phyloP scores from a whole-genome alignment of 1,139 yeast genomes.

The Yamadazyma atlantica region DNA sequence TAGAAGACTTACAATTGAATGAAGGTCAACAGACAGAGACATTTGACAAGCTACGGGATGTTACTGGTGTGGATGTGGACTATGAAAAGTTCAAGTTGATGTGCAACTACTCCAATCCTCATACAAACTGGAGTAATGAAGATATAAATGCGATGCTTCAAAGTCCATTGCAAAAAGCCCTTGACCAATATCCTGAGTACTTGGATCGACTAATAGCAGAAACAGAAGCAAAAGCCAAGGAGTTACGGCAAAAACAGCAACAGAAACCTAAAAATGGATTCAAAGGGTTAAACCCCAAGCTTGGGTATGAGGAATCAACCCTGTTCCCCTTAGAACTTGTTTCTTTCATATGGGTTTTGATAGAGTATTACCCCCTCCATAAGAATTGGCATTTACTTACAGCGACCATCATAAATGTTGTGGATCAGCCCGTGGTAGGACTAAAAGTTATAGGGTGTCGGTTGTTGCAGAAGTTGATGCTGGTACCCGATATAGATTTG shows the following conservation, averaged over 20 bases:
- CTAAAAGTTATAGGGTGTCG: conserved; percentile 46
- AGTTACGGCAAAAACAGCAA: neutral
- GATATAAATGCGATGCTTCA: neutral
- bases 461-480: conserved; percentile 26
- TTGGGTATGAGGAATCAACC: neutral
- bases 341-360: conserved; percentile 30
- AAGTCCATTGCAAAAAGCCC: neutral
- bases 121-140: neutral
- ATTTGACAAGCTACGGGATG: neutral
- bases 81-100: neutral
- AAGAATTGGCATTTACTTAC: conserved; percentile 45
- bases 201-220: conserved; percentile 5
- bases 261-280: neutral
- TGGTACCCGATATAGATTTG: conserved; percentile 18
- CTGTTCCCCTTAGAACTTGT: conserved; percentile 11
- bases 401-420: conserved; percentile 48
- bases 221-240: conserved; percentile 7
- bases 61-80: neutral
- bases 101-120: neutral
- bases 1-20: neutral
- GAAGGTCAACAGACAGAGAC: neutral
- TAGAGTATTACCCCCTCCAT: conserved; percentile 18
- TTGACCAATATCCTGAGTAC: conserved; percentile 4
- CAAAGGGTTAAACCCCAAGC: conserved; percentile 1
- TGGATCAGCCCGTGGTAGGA: conserved; percentile 50